Base-by-base conservation (phyloP, 2,329 filamentous ascomycete species). In the Epicoccum nigrum region DNA sequence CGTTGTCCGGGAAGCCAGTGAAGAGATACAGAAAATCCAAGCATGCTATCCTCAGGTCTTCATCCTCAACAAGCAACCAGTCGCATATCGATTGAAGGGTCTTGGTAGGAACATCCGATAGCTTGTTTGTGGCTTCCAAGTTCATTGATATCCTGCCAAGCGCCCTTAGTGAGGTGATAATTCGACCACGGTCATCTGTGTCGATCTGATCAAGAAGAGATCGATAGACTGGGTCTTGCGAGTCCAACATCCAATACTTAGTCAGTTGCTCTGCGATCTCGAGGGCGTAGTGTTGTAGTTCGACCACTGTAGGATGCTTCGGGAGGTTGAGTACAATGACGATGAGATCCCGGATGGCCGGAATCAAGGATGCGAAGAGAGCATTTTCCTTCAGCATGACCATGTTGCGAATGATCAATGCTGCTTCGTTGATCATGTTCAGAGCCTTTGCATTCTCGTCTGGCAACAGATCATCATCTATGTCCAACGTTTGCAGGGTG, bases 1-100 rank as follows among this genome's bases (percentile, higher is more conserved):
- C 87, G 61, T 97, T 99, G 33, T 88, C 82, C 3, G 88, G 84
- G 7, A 92, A 87, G 0, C 92, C 90, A 0, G 93, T 97, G 74
- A 92, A 99, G 70, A 97, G 91, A 69, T 97, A 97, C 27, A 97
- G 82, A 68, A 99, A 96, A 73, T 99, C 94, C 25, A 99, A 81
- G 56, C 89, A 92, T 15, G 91, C 89, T 65, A 91, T 89, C 61
- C 93, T 83, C 12, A 99, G 80, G 68, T 97, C 93, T 69, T 96
- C 92, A 63, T 99, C 94, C 58, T 94, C 89, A 7, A 94, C 81
- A 21, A 94, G 76, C 6, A 92, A 80, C 84, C 88, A 92, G 59
- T 87, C 83, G 51, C 83, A 83, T 40, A 94, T 83, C 34, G 82
- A 84, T 61, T 87, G 83, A 19, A 97, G 76, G 1, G 86, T 81